Conservation (phyloP, 306 rosid genomes). For the Delonix regia region DNA sequence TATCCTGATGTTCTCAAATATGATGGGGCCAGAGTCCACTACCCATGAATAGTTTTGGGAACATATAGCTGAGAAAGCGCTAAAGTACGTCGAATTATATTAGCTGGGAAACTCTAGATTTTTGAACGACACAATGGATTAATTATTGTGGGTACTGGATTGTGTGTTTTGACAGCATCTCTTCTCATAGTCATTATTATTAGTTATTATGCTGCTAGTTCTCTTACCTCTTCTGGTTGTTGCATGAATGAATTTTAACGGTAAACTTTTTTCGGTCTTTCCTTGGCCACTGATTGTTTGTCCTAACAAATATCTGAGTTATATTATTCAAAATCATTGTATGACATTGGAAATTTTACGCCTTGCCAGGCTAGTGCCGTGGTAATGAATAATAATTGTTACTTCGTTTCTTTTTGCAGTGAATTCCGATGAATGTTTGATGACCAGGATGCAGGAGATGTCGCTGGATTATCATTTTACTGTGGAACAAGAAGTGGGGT, state of each 20-base stretch:
- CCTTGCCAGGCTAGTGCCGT: not conserved
- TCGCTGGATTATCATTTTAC: slow-evolving; percentile 73
- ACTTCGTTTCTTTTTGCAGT: slow-evolving; percentile 42
- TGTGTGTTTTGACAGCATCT: not conserved
- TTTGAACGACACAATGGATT: not conserved
- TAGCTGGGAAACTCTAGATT: not conserved
- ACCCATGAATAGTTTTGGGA: not conserved
- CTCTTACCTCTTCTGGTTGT: not conserved
- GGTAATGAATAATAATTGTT: not conserved
- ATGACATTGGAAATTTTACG: not conserved
- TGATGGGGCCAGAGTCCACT: not conserved
- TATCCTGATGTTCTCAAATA: not conserved
- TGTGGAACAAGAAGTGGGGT: slow-evolving; percentile 90
- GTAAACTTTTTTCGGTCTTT: too few species aligned
- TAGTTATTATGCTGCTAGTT: not conserved
- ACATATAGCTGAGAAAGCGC: not conserved
- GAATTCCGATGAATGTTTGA: slow-evolving; percentile 79
- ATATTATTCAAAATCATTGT: not conserved
- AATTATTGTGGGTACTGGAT: slow-evolving; percentile 15
- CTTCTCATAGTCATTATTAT: too few species aligned
- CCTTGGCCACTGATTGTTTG: too few species aligned
- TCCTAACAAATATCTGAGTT: too few species aligned
- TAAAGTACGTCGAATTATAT: not conserved
- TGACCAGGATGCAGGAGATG: slow-evolving; percentile 92
- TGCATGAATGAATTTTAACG: too few species aligned